Percentiles rank a stretch among this genome's conserved stretches.
Evolutionary conservation across 768 basidiomycete species (phyloP).

Genomic region (Boletus pseudopeckii): DNA sequence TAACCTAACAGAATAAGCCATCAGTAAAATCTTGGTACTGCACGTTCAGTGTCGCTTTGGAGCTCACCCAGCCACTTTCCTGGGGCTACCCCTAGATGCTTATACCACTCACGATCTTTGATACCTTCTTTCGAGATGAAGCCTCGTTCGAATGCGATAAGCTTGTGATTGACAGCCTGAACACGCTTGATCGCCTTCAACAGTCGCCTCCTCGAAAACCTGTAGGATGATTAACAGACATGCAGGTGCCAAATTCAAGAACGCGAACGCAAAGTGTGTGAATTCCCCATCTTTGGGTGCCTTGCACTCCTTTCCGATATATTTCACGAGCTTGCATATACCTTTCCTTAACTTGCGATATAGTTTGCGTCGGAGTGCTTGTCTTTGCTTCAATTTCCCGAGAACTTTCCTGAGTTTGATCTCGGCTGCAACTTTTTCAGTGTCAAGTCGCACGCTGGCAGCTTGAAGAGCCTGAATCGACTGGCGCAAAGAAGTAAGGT

Average conservation of each 20-base stretch:
- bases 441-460: slow-evolving; percentile 54
- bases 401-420: slow-evolving; percentile 46
- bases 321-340: slow-evolving; percentile 36
- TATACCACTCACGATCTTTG: slow-evolving; percentile 84
- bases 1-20: slow-evolving; percentile 48
- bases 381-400: slow-evolving; percentile 33
- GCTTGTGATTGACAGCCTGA: slow-evolving; percentile 60
- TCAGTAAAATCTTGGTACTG: neutral
- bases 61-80: slow-evolving; percentile 78
- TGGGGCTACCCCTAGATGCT: slow-evolving; percentile 85
- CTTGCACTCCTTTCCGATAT: slow-evolving; percentile 29
- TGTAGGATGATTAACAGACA: slow-evolving; percentile 9
- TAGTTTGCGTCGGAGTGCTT: slow-evolving; percentile 20
- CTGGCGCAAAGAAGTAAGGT: slow-evolving; percentile 40
- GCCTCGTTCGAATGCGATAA: slow-evolving; percentile 71
- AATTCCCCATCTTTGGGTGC: slow-evolving; percentile 1
- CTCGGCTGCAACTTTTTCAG: slow-evolving; percentile 56
- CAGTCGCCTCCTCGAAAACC: slow-evolving; percentile 34
- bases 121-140: slow-evolving; percentile 82
- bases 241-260: neutral
- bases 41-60: neutral
- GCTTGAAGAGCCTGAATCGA: slow-evolving; percentile 48
- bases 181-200: slow-evolving; percentile 59
- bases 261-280: slow-evolving; percentile 12
- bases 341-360: slow-evolving; percentile 3